Base-by-base conservation (phyloP, 805 yeast species). In the Nakazawaea ambrosiae region DNA sequence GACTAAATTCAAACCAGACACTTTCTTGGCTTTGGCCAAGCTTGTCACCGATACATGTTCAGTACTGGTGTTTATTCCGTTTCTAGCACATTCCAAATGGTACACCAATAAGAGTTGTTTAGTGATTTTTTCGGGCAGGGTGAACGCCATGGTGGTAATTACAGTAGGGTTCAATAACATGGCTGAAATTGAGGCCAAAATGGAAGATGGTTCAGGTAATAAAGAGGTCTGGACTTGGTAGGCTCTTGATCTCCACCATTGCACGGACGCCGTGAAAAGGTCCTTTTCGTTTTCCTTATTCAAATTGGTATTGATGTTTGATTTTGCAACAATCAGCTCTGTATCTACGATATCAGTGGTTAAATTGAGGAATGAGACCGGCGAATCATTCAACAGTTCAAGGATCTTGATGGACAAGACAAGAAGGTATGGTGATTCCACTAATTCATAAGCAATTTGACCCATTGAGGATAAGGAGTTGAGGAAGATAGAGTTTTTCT, bases 161-260 rank as follows among this genome's bases (percentile, higher is more conserved):
- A 59, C 58, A 3, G 54, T 40, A 1, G 61, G 55, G 17, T 58
- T 56, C 23, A 74, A 49, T 25, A 73, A 50, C 5, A 55, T 42
- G n/a, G 69, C 56, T 3, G 73, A 58, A 4, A 70, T 43, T 1
- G 72, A 50, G 0, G 72, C 54, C 27, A 73, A 49, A 14, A 66
- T 41, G 7, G 60, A 41, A 9, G 81, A 68, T 20, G 75, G 70
- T 48, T 84, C 90, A 2, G 77, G 69, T 30, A 77, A 62, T n/a
- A 82, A 53, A 0, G 87, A 74, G 39, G 71, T 61, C 40, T 81
- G 89, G 0, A 73, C 68, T 48, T 79, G 78, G 25, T 82, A 52
- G 3, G 79, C 75, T 57, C 94, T 69, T 5, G 81, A 61, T 53
- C 85, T 69, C 92, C 92, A 84, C 90, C 92, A 84, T 31, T 63